Evolutionary conservation across 306 rosid species (phyloP).

Genomic region (Trichosanthes truncata): DNA sequence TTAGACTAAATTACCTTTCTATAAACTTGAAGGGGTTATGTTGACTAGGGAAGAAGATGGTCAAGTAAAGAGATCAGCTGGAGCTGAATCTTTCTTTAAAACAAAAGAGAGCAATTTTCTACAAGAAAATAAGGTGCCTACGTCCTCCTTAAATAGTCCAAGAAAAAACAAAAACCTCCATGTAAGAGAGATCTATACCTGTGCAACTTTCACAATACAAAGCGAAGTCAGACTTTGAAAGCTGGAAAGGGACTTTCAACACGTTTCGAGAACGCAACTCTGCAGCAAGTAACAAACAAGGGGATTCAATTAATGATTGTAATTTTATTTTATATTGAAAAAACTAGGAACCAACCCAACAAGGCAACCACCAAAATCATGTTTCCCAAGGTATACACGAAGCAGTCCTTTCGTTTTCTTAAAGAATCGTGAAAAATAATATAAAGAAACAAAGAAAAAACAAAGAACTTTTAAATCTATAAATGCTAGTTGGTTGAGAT

Average conservation of each 20-base stretch:
- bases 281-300: constrained; percentile 20
- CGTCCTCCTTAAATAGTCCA: constrained; percentile 19
- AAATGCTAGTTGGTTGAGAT: neutral
- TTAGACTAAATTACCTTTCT: neutral
- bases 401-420: neutral
- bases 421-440: neutral
- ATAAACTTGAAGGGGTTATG: neutral
- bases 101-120: neutral
- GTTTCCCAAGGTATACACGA: neutral
- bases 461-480: neutral
- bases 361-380: neutral
- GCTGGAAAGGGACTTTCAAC: constrained; percentile 15
- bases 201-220: constrained; percentile 11
- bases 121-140: constrained; percentile 5
- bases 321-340: neutral
- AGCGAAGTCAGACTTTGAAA: constrained; percentile 23
- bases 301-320: constrained; percentile 6
- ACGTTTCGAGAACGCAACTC: constrained; percentile 16
- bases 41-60: neutral
- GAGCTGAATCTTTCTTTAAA: neutral
- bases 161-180: neutral
- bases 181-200: neutral
- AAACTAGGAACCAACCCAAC: neutral
- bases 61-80: neutral
- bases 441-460: neutral